These are phyloP conservation scores for Saturnispora ahearnii DNA, from an alignment of 805 yeast species.

Conservation along the genomic window DNA sequence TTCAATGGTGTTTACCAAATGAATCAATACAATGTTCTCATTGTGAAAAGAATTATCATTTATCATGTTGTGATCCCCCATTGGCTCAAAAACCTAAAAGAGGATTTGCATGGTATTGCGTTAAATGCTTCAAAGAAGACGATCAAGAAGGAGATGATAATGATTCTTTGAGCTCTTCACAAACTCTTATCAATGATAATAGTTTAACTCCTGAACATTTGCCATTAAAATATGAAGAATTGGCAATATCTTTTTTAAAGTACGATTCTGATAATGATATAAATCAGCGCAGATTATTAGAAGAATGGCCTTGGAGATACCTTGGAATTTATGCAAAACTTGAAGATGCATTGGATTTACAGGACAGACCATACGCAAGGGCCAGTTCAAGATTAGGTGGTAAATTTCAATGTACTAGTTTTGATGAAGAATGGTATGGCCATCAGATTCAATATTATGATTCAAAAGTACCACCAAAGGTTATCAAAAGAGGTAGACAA, in stretches of 20 bases:
- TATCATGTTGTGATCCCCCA: slow-evolving; percentile 84
- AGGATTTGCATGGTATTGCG: slow-evolving; percentile 90
- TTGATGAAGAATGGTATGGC: slow-evolving; percentile 49
- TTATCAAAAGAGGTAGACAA: slow-evolving; percentile 16
- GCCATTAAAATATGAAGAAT: slow-evolving; percentile 41
- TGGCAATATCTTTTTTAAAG: slow-evolving; percentile 45
- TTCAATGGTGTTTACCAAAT: slow-evolving; percentile 71
- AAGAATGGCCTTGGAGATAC: slow-evolving; percentile 77
- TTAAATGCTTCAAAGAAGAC: slow-evolving; percentile 38
- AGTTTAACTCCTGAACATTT: slow-evolving; percentile 10
- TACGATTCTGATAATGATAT: slow-evolving; percentile 35
- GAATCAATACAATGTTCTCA: slow-evolving; percentile 77
- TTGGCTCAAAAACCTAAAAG: slow-evolving; percentile 67
- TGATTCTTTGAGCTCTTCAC: neutral
- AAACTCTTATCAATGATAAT: neutral
- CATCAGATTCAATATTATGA: slow-evolving; percentile 65
- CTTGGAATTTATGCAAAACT: slow-evolving; percentile 65
- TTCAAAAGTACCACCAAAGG: slow-evolving; percentile 4
- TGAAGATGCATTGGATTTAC: slow-evolving; percentile 70
- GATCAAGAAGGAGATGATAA: slow-evolving; percentile 10
- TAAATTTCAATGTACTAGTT: slow-evolving; percentile 61
- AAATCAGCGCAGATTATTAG: slow-evolving; percentile 42
- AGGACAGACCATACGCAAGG: slow-evolving; percentile 72
- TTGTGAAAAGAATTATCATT: slow-evolving; percentile 63
- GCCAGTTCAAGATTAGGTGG: slow-evolving; percentile 72